phyloP scores from a whole-genome alignment of 2,329 filamentous ascomycete genomes.

The Aurifilum marmelostoma region DNA sequence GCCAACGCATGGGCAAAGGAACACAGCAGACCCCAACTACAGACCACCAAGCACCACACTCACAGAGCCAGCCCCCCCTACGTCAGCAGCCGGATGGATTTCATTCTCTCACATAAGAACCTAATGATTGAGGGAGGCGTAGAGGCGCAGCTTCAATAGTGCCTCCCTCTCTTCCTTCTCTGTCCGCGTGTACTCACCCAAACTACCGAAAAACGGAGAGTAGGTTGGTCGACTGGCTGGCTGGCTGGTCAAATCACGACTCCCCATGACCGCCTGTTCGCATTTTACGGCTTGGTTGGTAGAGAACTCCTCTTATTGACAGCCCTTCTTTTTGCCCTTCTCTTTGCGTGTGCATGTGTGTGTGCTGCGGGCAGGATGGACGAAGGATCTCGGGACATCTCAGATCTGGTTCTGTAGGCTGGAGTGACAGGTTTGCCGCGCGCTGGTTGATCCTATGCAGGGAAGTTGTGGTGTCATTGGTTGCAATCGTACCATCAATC shows the following conservation, averaged over 20 bases:
- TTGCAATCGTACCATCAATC: not conserved
- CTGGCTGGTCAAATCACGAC: too few relatives aligned
- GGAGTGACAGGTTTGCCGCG: not conserved
- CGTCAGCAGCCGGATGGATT: not conserved
- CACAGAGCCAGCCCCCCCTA: not conserved
- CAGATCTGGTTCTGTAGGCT: not conserved
- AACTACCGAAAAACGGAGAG: not conserved
- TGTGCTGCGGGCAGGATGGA: not conserved
- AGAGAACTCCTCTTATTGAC: not conserved
- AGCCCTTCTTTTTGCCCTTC: too few relatives aligned
- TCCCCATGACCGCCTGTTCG: too few relatives aligned
- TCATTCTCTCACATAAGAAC: not conserved
- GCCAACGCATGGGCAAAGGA: not conserved
- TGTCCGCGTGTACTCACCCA: not conserved
- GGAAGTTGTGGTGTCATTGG: not conserved
- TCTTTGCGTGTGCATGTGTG: not conserved
- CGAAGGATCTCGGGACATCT: not conserved
- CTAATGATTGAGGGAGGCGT: not conserved
- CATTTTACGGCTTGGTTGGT: too few relatives aligned
- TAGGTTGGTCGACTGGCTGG: not conserved
- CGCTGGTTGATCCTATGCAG: not conserved
- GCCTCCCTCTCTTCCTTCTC: not conserved
- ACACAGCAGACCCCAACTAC: not conserved
- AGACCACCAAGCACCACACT: not conserved
- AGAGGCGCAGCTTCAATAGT: slow-evolving; percentile 5